Evolutionary conservation across 306 rosid genomes (phyloP).

Genomic region (Citrullus colocynthis): DNA sequence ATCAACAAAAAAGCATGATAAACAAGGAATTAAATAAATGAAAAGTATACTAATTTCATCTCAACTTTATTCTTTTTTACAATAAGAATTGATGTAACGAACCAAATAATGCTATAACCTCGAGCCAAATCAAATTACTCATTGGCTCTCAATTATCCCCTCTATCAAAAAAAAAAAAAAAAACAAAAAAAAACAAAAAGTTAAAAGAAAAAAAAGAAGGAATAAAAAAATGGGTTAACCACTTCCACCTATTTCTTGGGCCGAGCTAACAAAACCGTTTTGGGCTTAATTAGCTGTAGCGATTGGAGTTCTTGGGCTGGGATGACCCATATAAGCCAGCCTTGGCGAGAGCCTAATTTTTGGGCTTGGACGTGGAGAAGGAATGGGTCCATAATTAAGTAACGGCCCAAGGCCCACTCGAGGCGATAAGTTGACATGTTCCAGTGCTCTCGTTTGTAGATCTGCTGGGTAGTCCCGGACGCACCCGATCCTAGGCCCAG

Average conservation of each 20-base stretch:
- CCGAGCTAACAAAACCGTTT: background rate
- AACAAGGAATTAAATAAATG: too few relatives aligned
- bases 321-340: constrained; percentile 55
- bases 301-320: constrained; percentile 63
- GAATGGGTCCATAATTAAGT: constrained; percentile 56
- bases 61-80: background rate
- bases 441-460: constrained; percentile 63
- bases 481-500: constrained; percentile 85
- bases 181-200: background rate
- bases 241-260: background rate
- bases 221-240: background rate
- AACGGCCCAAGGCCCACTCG: constrained; percentile 22
- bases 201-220: background rate
- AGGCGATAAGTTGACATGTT: constrained; percentile 71
- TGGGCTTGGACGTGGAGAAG: constrained; percentile 94
- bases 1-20: too few relatives aligned
- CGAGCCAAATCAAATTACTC: background rate
- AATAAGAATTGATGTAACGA: background rate
- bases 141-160: background rate
- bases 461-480: constrained; percentile 78
- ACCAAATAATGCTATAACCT: background rate
- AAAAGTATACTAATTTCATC: background rate
- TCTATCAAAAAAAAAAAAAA: background rate
- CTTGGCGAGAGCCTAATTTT: constrained; percentile 68
- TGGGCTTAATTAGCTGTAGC: constrained; percentile 16